Percentiles rank a stretch among this genome's conserved stretches.
Evolutionary conservation across 805 yeast species (phyloP).

Genomic region (Zygotorulaspora florentina): DNA sequence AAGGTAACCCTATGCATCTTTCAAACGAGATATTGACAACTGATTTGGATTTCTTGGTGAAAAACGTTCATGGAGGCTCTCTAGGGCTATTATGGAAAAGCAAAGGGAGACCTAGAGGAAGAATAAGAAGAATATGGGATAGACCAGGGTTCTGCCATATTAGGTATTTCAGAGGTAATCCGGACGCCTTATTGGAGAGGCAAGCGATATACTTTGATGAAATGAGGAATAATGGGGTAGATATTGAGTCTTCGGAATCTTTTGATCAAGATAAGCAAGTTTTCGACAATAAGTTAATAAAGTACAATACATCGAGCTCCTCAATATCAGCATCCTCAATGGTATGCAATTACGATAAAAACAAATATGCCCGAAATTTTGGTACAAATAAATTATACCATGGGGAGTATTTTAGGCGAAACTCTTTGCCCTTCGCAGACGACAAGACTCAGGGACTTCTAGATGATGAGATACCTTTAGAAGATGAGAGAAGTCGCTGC

Average conservation of each 20-base stretch:
- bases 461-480: constrained; percentile 1
- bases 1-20: constrained; percentile 34
- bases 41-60: constrained; percentile 35
- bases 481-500: neutral
- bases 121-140: constrained; percentile 6
- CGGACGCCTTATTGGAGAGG: constrained; percentile 15
- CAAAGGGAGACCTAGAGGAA: constrained; percentile 42
- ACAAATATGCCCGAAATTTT: constrained; percentile 16
- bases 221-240: constrained; percentile 7
- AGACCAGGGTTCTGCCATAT: constrained; percentile 17
- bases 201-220: constrained; percentile 14
- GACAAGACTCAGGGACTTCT: constrained; percentile 11
- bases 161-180: constrained; percentile 24
- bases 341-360: constrained; percentile 27
- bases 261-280: constrained; percentile 13
- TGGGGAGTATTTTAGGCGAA: constrained; percentile 27
- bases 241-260: constrained; percentile 9
- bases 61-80: constrained; percentile 34
- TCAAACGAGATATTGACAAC: constrained; percentile 39
- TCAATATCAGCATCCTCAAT: constrained; percentile 23
- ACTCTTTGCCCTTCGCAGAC: constrained; percentile 22
- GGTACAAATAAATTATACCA: constrained; percentile 21
- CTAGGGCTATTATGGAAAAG: constrained; percentile 46
- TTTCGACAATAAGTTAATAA: constrained; percentile 10
- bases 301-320: constrained; percentile 22